Evolutionary conservation across 202 grass and related monocot genomes (phyloP).

Genomic region (Setaria viridis): DNA sequence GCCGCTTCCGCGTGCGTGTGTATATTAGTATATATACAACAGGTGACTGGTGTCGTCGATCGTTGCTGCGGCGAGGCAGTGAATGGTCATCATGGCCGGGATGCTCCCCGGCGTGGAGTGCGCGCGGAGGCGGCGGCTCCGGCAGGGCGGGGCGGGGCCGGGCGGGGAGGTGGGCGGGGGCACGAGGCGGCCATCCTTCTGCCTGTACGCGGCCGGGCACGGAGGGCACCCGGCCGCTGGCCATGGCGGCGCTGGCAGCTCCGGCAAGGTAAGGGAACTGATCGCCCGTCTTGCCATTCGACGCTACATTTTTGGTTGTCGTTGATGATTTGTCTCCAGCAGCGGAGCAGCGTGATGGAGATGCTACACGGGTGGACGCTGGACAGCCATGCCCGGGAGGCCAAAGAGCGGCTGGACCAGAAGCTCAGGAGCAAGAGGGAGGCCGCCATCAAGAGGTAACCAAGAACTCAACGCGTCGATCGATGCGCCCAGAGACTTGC

Average conservation of each 20-base stretch:
- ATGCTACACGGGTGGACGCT: slow-evolving; percentile 58
- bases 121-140: slow-evolving; percentile 69
- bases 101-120: slow-evolving; percentile 88
- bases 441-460: slow-evolving; percentile 58
- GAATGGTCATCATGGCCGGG: slow-evolving; percentile 71
- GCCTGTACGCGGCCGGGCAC: slow-evolving; percentile 42
- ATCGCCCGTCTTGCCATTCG: neutral
- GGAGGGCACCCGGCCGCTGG: neutral
- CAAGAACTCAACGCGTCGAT: neutral
- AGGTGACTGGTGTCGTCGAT: neutral
- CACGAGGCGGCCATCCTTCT: slow-evolving; percentile 51
- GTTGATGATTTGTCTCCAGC: slow-evolving; percentile 21
- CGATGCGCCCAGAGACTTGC: neutral
- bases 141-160: neutral
- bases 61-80: neutral
- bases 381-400: slow-evolving; percentile 70
- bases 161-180: neutral
- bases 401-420: slow-evolving; percentile 83
- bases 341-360: slow-evolving; percentile 56
- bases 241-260: neutral
- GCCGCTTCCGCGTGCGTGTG: neutral
- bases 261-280: slow-evolving; percentile 25
- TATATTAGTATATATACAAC: neutral
- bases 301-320: too few species aligned
- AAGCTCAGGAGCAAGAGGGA: slow-evolving; percentile 59